A percentile compares a stretch with the other conserved stretches of the same genome.
Evolutionary conservation across 1,139 yeast species (phyloP).

Genomic region (Kodamaea sp.): DNA sequence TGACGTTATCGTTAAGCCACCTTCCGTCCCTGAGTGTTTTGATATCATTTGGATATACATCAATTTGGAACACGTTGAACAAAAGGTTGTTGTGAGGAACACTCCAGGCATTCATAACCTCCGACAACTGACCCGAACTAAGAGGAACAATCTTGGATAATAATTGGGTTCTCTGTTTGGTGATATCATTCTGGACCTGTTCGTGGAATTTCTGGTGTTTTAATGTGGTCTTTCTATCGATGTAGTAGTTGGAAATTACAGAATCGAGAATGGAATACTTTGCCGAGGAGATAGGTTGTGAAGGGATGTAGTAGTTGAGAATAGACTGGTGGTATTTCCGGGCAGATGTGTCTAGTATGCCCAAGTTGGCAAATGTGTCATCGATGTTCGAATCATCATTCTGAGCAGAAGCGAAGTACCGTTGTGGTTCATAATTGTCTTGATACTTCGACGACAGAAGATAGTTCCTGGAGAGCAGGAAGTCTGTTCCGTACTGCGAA

Average conservation of each 20-base stretch:
- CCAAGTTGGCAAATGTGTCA: conserved; percentile 5
- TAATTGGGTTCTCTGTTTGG: conserved; percentile 9
- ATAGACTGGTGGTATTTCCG: conserved; percentile 13
- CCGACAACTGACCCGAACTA: conserved; percentile 15
- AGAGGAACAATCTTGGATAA: conserved; percentile 12
- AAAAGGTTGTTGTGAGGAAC: conserved; percentile 19
- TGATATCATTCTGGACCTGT: conserved; percentile 8
- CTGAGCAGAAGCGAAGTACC: background rate
- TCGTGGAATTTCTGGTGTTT: conserved; percentile 10
- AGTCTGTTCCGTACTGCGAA: conserved; percentile 16
- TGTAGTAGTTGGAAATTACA: conserved; percentile 14
- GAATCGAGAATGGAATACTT: conserved; percentile 15
- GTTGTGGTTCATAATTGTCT: conserved; percentile 10
- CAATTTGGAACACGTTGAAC: conserved; percentile 46
- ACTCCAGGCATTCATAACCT: conserved; percentile 29
- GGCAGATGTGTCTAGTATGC: conserved; percentile 7
- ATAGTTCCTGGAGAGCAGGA: conserved; percentile 10
- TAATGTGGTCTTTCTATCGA: conserved; percentile 12
- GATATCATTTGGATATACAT: conserved; percentile 66
- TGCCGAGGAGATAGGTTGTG: conserved; percentile 12
- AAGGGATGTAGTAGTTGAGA: conserved; percentile 12
- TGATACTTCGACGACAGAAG: conserved; percentile 15
- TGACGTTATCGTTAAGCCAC: conserved; percentile 92
- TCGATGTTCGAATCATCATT: conserved; percentile 2
- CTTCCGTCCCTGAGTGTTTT: conserved; percentile 65